These are phyloP conservation scores for Pichia sp. DNA, from an alignment of 1,139 yeast species.

Conservation along the genomic window DNA sequence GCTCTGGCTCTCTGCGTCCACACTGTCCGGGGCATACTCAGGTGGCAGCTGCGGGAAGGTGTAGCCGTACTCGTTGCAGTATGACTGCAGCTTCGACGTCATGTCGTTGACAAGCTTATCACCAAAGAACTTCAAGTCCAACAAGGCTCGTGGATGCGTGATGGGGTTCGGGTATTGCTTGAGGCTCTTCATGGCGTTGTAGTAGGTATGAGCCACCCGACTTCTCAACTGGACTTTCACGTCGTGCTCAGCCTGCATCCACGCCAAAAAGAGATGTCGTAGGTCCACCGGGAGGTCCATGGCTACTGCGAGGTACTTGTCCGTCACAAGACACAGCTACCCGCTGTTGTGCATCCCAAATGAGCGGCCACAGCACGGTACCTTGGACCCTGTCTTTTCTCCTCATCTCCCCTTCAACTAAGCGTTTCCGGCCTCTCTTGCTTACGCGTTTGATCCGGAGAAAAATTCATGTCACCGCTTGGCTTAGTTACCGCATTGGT, in stretches of 20 bases:
- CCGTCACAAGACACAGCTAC: background rate
- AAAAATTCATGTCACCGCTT: background rate
- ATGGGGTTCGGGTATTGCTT: slow-evolving; percentile 41
- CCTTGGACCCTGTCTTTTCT: background rate
- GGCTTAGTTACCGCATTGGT: background rate
- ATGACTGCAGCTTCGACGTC: slow-evolving; percentile 37
- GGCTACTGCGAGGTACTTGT: background rate
- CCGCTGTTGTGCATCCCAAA: background rate
- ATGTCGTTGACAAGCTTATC: slow-evolving; percentile 54
- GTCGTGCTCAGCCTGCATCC: slow-evolving; percentile 51
- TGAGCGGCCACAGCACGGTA: background rate
- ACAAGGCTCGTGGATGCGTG: slow-evolving; percentile 47
- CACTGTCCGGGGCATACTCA: background rate
- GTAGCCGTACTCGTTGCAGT: slow-evolving; percentile 45
- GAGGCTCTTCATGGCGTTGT: slow-evolving; percentile 47
- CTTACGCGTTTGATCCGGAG: background rate
- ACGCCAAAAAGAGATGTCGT: slow-evolving; percentile 41
- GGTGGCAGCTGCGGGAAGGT: slow-evolving; percentile 36
- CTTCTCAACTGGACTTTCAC: slow-evolving; percentile 40
- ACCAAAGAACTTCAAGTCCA: slow-evolving; percentile 54
- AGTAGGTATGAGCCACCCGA: slow-evolving; percentile 43
- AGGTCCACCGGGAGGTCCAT: slow-evolving; percentile 35
- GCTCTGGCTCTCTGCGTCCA: background rate
- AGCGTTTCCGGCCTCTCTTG: background rate
- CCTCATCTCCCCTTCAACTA: background rate